Base-by-base conservation (phyloP, 148 eudicot species). In the Beta vulgaris region DNA sequence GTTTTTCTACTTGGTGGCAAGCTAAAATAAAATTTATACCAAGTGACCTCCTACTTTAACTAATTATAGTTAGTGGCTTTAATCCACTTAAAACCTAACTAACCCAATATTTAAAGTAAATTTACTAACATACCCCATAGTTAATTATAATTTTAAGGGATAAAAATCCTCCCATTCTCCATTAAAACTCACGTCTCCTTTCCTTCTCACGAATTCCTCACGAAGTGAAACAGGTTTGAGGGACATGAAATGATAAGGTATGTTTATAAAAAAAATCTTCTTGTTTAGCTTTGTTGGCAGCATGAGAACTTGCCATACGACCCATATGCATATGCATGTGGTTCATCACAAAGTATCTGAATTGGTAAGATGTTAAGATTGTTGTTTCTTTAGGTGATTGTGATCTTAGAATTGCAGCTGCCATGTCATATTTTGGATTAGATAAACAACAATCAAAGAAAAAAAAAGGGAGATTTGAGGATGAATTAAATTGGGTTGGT, bases 391-490 rank as follows among this genome's bases (percentile, higher is more conserved):
- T 86, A 0, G 88, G 81, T 63, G 98, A 88, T 83, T 91, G 91
- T 71, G 94, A 89, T 86, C 99, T 88, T 58, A 96, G 39, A 18
- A 84, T 97, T 31, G 85, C 79, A 69, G 90, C 90, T 35, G 99
- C 97, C 97, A 95, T 95, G 77, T 77, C 68, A 40, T 39, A 11
- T 46, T 40, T 51, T 10, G 34, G 28, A 13, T 15, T 29, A 40
- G 35, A 70, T 15, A 36, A 42, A 31, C 8, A 54, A 58, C 19
- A 34, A 57, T n/a, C 21, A 58, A 29, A 58, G 60, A 39, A 71
- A 37, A 72, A 34, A 26, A 46, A 37, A 11, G 63, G 25, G 31
- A 67, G 77, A 81, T 68, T 67, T 63, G 37, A 69, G 37, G 53
- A 64, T 67, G 81, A 83, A 77, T 68, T 32, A 37, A 82, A 75